Base-by-base conservation (phyloP, 176 grass and related monocot genomes). In the Paspalum notatum region DNA sequence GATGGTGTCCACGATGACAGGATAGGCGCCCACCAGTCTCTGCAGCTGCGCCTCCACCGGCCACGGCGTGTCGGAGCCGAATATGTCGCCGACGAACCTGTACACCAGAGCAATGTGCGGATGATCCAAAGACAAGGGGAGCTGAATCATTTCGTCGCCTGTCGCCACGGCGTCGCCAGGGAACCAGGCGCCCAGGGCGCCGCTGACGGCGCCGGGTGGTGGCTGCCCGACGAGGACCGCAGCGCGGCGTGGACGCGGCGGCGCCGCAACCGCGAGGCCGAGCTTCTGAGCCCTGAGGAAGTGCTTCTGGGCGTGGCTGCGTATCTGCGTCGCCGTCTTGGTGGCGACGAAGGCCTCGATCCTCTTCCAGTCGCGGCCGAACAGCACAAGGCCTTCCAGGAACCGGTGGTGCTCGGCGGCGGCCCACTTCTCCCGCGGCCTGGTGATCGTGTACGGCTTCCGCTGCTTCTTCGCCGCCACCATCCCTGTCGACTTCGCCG, bases 31-130 rank as follows among this genome's bases (percentile, higher is more conserved):
- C 27, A 77, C 32, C 66, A 85, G 81, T 15, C 81, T 88, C 50
- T 74, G 43, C 9, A 82, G 57, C 68, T 79, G 70, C 12, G 71
- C 38, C 81, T 87, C 77, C 3, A 77, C 55, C 32, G 75, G 68
- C 39, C 79, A 69, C 4, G 37, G 53, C 62, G 53, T 80, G 49
- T 69, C 80, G 13, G 89, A 89, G 73, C 86, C 86, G 74, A 94
- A 91, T 66, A 91, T 68, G 59, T 88, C 85, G 55, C 92, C 92
- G 37, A 94, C 58, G 66, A 94, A 91, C 57, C 25, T 70, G 64
- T 84, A 94, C 41, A 87, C 86, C 64, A 25, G 21, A 59, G 56
- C 56, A 6, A 59, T 25, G 0, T 59, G 4, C 56, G 9, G 21
- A 25, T 59, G 53, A 0, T 21, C 53, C 53, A 20, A 18, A 21